Base-by-base conservation (phyloP, 2,329 filamentous ascomycete species). In the Fusarium fracticaudum region DNA sequence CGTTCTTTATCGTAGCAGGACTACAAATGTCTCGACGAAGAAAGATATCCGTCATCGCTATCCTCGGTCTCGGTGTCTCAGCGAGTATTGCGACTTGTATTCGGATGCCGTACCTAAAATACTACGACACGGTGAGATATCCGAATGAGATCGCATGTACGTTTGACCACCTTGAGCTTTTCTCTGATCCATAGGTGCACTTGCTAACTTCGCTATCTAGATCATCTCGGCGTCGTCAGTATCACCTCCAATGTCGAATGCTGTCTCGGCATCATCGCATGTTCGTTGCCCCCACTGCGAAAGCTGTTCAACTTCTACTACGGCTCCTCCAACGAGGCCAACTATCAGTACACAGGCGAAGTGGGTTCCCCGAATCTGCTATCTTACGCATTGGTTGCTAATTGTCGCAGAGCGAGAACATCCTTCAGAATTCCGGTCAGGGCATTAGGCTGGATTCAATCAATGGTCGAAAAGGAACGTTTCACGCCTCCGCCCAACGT, bases 161-260 rank as follows among this genome's bases (percentile, higher is more conserved):
- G 50, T 43, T 5, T 13, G 8, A 3, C 11, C 10, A 22, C 50
- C 13, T 12, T 37, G 8, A 20, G 24, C 8, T 9, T 5, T 24
- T 24, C 10, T 17, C 12, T n/a, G 31, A 11, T 18, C 8, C 5
- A 37, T 20, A 14, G 2, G 12, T 6, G 0, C 12, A 37, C 4
- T 11, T 20, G 1, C n/a, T 53, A 20, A 53, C n/a, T 11, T 18
- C 11, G 0, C 17, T 18, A 1, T 17, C 20, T 24, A 69, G 65
- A 69, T 22, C 67, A 69, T n/a, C 65, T 69, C 10, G 65, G 65
- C 2, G 51, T 69, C 5, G 33, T 69, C 3, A 69, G 67, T 13
- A 69, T 69, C 13, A 69, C 67, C 3, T 69, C 67, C 1, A 69
- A 69, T 5, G 43, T 69, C 0, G 67, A 69, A 14, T 69, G 65